phyloP scores from a whole-genome alignment of 129 eudicot genomes.

The Artemisia tridentata region DNA sequence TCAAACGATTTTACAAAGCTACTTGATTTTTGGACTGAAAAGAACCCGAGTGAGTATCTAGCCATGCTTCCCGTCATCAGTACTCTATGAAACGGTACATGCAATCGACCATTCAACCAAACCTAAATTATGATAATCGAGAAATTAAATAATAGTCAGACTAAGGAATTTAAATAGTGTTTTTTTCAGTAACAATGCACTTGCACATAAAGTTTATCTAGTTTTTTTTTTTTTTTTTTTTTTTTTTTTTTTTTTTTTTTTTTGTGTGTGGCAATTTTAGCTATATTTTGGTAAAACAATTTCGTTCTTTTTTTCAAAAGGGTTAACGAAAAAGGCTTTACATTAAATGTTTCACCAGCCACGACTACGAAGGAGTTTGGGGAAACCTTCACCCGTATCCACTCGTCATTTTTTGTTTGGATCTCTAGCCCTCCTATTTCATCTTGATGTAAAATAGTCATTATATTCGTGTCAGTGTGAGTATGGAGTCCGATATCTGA shows the following conservation, averaged over 20 bases:
- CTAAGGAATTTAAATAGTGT: no score
- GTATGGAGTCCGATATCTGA: constrained; percentile 31
- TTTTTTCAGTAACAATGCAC: no score
- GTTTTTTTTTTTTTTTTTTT: no score
- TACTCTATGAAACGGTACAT: constrained; percentile 45
- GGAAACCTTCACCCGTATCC: constrained; percentile 27
- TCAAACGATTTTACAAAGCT: constrained; percentile 36
- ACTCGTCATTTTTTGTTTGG: constrained; percentile 23
- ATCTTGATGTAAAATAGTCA: constrained; percentile 39
- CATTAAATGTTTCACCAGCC: constrained; percentile 34
- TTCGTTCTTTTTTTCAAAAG: no score
- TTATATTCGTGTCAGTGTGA: constrained; percentile 34
- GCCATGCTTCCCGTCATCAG: constrained; percentile 45
- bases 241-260: no score
- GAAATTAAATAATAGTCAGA: neutral
- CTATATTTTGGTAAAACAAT: no score
- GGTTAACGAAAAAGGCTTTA: constrained; percentile 10
- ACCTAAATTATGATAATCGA: constrained; percentile 27
- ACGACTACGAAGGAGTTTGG: constrained; percentile 36
- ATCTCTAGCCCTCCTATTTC: constrained; percentile 35
- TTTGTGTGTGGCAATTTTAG: no score
- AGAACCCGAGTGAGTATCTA: constrained; percentile 50
- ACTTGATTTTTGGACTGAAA: constrained; percentile 45
- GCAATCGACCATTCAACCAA: constrained; percentile 55
- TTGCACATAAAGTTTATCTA: no score